A percentile compares a stretch with the other conserved stretches of the same genome.
phyloP scores from a whole-genome alignment of 2,329 filamentous ascomycete species.

The Claviceps quebecensis region DNA sequence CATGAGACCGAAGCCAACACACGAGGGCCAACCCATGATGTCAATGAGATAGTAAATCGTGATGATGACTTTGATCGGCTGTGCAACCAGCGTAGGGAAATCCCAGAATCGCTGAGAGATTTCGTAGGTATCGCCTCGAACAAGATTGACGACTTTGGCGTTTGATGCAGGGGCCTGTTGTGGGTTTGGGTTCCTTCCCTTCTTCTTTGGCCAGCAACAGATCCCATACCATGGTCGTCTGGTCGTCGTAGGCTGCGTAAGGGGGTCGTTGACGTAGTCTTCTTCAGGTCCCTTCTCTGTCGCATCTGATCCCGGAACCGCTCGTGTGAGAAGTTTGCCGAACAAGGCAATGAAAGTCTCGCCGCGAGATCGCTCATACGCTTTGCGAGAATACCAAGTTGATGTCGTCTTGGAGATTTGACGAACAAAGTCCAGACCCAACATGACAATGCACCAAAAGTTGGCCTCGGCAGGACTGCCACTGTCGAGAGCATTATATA shows the following conservation, averaged over 20 bases:
- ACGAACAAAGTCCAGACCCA: conserved; percentile 18
- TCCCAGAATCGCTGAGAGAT: conserved; percentile 82
- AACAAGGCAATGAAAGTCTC: conserved; percentile 37
- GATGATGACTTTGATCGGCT: conserved; percentile 62
- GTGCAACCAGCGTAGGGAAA: conserved; percentile 59
- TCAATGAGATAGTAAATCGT: conserved; percentile 50
- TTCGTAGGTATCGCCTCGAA: conserved; percentile 71
- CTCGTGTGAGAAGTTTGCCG: conserved; percentile 23
- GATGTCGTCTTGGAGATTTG: conserved; percentile 22
- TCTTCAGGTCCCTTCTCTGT: conserved; percentile 20
- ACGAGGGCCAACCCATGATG: conserved; percentile 66
- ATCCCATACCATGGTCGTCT: conserved; percentile 9
- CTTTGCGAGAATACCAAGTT: conserved; percentile 71
- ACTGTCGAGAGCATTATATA: conserved; percentile 21
- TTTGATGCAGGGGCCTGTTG: conserved; percentile 53
- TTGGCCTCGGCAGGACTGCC: conserved; percentile 16
- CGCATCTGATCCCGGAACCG: conserved; percentile 23
- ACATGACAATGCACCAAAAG: conserved; percentile 24
- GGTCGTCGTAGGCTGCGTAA: not conserved
- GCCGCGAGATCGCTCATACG: conserved; percentile 71
- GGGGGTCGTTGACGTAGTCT: conserved; percentile 1
- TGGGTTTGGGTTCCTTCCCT: not conserved
- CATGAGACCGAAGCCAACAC: conserved; percentile 59
- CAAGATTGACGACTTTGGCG: conserved; percentile 80
- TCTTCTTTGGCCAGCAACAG: conserved; percentile 11